A percentile compares a stretch with the other conserved stretches of the same genome.
These are phyloP conservation scores for Clonostachys rosea DNA, from an alignment of 2,329 filamentous ascomycete genomes.

Conservation along the genomic window DNA sequence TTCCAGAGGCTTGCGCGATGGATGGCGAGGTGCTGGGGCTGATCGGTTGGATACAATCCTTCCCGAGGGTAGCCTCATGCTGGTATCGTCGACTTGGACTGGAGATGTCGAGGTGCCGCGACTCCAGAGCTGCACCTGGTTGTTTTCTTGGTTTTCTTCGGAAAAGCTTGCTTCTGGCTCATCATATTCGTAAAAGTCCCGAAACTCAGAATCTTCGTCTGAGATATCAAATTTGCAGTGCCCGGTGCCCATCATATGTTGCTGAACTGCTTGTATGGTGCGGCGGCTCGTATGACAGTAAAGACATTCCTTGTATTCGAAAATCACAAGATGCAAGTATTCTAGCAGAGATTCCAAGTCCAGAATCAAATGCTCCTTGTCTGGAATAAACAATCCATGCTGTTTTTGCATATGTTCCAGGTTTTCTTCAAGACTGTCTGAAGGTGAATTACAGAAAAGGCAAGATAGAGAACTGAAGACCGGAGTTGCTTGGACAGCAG, in stretches of 20 bases:
- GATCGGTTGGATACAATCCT: background rate
- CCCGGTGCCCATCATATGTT: slow-evolving; percentile 44
- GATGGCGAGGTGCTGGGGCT: background rate
- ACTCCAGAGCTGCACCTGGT: background rate
- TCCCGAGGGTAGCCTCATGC: no score
- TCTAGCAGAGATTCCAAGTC: slow-evolving; percentile 39
- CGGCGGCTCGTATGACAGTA: slow-evolving; percentile 37
- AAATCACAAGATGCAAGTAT: slow-evolving; percentile 43
- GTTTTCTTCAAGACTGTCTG: slow-evolving; percentile 24
- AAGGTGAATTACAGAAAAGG: slow-evolving; percentile 33
- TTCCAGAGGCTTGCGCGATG: background rate
- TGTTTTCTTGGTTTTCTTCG: background rate
- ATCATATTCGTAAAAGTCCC: slow-evolving; percentile 14
- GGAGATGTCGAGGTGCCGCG: no score
- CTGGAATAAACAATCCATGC: slow-evolving; percentile 40
- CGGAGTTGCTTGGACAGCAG: no score
- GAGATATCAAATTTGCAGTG: slow-evolving; percentile 38
- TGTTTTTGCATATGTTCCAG: slow-evolving; percentile 40
- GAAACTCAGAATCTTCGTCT: slow-evolving; percentile 33
- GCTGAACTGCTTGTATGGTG: slow-evolving; percentile 37
- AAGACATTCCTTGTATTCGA: slow-evolving; percentile 43
- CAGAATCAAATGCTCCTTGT: slow-evolving; percentile 29
- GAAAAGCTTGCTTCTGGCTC: no score
- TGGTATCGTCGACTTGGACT: no score
- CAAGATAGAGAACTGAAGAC: slow-evolving; percentile 23